A percentile compares a stretch with the other conserved stretches of the same genome.
phyloP scores from a whole-genome alignment of 2,329 filamentous ascomycete species.

The Trichothecium roseum region DNA sequence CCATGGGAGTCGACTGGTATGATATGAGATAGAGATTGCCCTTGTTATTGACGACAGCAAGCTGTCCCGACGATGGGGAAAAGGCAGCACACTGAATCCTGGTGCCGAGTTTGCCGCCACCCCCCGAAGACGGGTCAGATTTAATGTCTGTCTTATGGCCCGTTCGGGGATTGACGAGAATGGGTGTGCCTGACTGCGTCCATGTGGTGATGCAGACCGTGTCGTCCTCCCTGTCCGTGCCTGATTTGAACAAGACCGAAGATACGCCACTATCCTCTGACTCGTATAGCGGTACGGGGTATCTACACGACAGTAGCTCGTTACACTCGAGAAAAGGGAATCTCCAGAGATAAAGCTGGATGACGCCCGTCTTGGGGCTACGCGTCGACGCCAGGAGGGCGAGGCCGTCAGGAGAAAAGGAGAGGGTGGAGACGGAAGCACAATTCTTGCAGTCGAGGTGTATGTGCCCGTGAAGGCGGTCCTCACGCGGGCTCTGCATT shows the following conservation, averaged over 20 bases:
- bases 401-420: slow-evolving; percentile 28
- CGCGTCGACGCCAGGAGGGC: slow-evolving; percentile 26
- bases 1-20: slow-evolving; percentile 25
- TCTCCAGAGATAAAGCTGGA: slow-evolving; percentile 25
- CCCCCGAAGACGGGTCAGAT: slow-evolving; percentile 14
- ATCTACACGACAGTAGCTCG: slow-evolving; percentile 23
- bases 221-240: slow-evolving; percentile 19
- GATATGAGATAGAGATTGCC: slow-evolving; percentile 26
- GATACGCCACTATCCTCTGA: slow-evolving; percentile 23
- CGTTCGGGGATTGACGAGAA: slow-evolving; percentile 25
- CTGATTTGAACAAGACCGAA: slow-evolving; percentile 22
- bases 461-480: slow-evolving; percentile 21
- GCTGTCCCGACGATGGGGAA: slow-evolving; percentile 23
- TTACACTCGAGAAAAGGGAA: slow-evolving; percentile 24
- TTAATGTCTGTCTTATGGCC: slow-evolving; percentile 23
- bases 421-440: slow-evolving; percentile 25
- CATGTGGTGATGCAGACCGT: slow-evolving; percentile 28
- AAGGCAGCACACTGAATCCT: slow-evolving; percentile 27
- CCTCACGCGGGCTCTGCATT: slow-evolving; percentile 22
- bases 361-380: slow-evolving; percentile 19
- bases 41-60: slow-evolving; percentile 29
- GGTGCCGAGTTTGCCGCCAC: slow-evolving; percentile 23
- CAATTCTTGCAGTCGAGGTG: slow-evolving; percentile 23
- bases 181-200: slow-evolving; percentile 29
- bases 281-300: slow-evolving; percentile 26